Base-by-base conservation (phyloP, 2,329 filamentous ascomycete species). In the Falciphora oryzae region DNA sequence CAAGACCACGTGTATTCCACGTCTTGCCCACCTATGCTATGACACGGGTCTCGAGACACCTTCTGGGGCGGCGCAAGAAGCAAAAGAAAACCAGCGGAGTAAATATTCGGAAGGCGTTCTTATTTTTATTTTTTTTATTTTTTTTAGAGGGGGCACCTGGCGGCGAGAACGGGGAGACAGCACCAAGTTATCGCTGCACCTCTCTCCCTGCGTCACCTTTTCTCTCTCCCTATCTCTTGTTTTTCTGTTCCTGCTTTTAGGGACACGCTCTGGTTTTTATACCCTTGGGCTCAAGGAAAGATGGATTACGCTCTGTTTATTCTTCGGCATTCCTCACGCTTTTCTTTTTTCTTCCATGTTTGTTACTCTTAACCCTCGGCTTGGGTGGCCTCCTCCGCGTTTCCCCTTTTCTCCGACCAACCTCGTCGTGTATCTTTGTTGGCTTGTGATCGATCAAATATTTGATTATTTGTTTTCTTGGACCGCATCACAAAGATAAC, bases 261-360 rank as follows among this genome's bases (percentile, higher is more conserved):
- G 44, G 44, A 53, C 44, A 53, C 14, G 14, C 44, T 53, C 44
- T 53, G 44, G 44, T 53, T 53, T 53, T 53, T 53, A 53, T 53
- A 53, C 44, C 44, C 44, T 53, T n/a, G 44, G 44, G 44, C 44
- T n/a, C 44, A 53, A 53, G 44, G 44, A 53, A 53, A 53, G 44
- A 53, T 10, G 44, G 44, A 53, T 53, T 7, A 11, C 44, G 18
- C 22, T 22, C 10, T 38, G 35, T n/a, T n/a, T 22, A 53, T 53
- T 53, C 10, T 22, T 53, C 22, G 44, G 44, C 8, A n/a, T 53
- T 50, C 8, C 6, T 50, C 18, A 50, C 44, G 22, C 22, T 18
- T 50, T n/a, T 14, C 44, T n/a, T 22, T 50, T 50, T 50, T 18
- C 3, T 14, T n/a, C 44, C 22, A n/a, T 11, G 44, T 53, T 7